A percentile compares a stretch with the other conserved stretches of the same genome.
Conservation (phyloP, 164 flowering plant genomes). For the Litsea cubeba region DNA sequence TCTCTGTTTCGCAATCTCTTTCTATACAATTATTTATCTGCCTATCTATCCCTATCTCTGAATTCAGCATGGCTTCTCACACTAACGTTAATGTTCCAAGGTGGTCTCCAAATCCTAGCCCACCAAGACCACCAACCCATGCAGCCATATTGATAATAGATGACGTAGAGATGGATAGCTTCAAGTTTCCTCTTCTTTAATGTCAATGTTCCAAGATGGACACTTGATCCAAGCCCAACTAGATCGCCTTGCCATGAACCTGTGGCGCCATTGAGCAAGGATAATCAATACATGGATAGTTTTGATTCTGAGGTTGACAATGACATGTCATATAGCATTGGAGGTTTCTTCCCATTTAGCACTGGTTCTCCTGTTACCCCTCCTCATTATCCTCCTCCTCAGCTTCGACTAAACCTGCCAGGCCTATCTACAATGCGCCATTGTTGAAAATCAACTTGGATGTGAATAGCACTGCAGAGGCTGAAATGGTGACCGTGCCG, state of each 20-base stretch:
- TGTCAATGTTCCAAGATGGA: slow-evolving; percentile 4
- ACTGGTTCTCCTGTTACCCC: background rate
- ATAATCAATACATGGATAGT: background rate
- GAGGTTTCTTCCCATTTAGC: slow-evolving; percentile 3
- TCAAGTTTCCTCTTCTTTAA: background rate
- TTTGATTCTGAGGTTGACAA: background rate
- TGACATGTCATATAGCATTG: background rate
- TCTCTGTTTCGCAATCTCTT: background rate
- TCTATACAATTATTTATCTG: background rate
- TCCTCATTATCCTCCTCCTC: background rate
- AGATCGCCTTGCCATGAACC: slow-evolving; percentile 5
- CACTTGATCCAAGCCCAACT: slow-evolving; percentile 2
- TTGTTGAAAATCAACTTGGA: background rate
- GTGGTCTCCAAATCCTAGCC: slow-evolving; percentile 2
- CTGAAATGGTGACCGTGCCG: background rate
- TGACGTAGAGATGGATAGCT: slow-evolving; percentile 1
- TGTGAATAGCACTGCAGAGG: background rate
- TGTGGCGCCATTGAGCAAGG: background rate
- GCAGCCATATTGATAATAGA: background rate
- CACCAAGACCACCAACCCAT: background rate
- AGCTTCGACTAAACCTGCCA: background rate
- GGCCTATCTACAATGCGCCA: background rate
- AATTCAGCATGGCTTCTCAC: slow-evolving; percentile 2
- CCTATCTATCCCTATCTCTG: background rate
- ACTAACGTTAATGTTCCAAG: background rate